phyloP scores from a whole-genome alignment of 2,329 filamentous ascomycete genomes.

The Aureobasidium sp. region DNA sequence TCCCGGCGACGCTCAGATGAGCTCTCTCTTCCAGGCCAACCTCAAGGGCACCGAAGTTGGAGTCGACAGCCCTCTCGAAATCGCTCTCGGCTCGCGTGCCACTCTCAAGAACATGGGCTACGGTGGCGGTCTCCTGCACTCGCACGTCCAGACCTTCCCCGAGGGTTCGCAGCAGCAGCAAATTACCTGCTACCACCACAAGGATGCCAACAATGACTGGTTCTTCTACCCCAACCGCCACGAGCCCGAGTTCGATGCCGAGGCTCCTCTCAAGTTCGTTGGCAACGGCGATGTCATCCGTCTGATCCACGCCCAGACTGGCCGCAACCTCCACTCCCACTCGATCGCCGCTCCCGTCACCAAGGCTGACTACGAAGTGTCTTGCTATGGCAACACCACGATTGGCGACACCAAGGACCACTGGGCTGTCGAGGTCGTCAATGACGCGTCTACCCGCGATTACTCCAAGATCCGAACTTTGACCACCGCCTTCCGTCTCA shows the following conservation, averaged over 20 bases:
- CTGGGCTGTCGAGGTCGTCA: slow-evolving; percentile 88
- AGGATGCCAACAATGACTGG: slow-evolving; percentile 99
- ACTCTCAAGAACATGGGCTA: slow-evolving; percentile 99
- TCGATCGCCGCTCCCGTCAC: slow-evolving; percentile 79
- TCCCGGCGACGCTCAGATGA: slow-evolving; percentile 99
- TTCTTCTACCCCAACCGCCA: slow-evolving; percentile 92
- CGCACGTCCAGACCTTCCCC: slow-evolving; percentile 91
- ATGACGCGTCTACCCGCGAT: slow-evolving; percentile 81
- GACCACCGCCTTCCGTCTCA: slow-evolving; percentile 86
- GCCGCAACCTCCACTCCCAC: slow-evolving; percentile 95
- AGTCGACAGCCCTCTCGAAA: slow-evolving; percentile 86
- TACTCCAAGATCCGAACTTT: slow-evolving; percentile 80
- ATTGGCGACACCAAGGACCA: slow-evolving; percentile 97
- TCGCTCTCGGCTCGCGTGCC: slow-evolving; percentile 79
- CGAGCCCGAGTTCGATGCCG: slow-evolving; percentile 64
- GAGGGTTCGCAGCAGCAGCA: slow-evolving; percentile 93
- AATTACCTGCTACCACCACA: slow-evolving; percentile 98
- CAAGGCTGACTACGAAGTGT: slow-evolving; percentile 88
- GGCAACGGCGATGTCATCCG: slow-evolving; percentile 72
- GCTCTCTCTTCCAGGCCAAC: slow-evolving; percentile 97
- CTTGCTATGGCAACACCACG: slow-evolving; percentile 90
- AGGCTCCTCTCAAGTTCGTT: slow-evolving; percentile 64
- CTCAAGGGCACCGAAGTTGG: slow-evolving; percentile 88
- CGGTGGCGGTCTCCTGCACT: slow-evolving; percentile 90
- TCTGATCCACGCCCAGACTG: slow-evolving; percentile 88